These are phyloP conservation scores for Floccularia luteovirens DNA, from an alignment of 768 basidiomycete species.

Conservation along the genomic window DNA sequence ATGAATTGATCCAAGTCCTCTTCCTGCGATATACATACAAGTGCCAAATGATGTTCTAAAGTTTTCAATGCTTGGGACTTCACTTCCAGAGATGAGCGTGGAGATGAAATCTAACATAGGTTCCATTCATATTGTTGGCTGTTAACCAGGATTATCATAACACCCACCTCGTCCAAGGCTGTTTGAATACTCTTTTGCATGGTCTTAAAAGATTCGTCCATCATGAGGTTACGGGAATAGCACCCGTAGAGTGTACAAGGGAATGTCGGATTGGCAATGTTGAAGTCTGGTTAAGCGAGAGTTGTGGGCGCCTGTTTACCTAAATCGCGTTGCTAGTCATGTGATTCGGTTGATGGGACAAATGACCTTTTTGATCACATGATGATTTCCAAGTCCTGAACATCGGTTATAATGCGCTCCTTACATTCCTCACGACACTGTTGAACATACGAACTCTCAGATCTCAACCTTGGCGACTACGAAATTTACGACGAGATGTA, in stretches of 20 bases:
- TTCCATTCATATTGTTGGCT: background rate
- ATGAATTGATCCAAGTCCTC: slow-evolving; percentile 48
- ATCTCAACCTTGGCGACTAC: too few relatives aligned
- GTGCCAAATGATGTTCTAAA: slow-evolving; percentile 49
- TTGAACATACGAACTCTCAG: too few relatives aligned
- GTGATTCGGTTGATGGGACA: too few relatives aligned
- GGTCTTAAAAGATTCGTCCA: slow-evolving; percentile 17
- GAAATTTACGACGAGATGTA: too few relatives aligned
- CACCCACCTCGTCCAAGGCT: slow-evolving; percentile 61
- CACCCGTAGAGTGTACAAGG: background rate
- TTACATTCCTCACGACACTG: too few relatives aligned
- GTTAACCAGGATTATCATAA: background rate
- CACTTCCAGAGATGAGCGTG: slow-evolving; percentile 41
- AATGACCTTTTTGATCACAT: too few relatives aligned
- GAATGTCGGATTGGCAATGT: slow-evolving; percentile 4
- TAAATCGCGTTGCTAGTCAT: slow-evolving; percentile 8
- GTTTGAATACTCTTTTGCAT: slow-evolving; percentile 47
- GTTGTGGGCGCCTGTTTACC: slow-evolving; percentile 16
- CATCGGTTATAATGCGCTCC: too few relatives aligned
- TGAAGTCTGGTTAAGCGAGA: slow-evolving; percentile 8
- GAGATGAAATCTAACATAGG: slow-evolving; percentile 51
- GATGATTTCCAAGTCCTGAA: too few relatives aligned
- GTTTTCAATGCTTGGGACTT: slow-evolving; percentile 48
- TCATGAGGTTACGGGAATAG: slow-evolving; percentile 9
- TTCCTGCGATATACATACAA: slow-evolving; percentile 34